phyloP scores from a whole-genome alignment of 225 moss, liverwort and hornwort species.

The Pseudisothecium myosuroides region DNA sequence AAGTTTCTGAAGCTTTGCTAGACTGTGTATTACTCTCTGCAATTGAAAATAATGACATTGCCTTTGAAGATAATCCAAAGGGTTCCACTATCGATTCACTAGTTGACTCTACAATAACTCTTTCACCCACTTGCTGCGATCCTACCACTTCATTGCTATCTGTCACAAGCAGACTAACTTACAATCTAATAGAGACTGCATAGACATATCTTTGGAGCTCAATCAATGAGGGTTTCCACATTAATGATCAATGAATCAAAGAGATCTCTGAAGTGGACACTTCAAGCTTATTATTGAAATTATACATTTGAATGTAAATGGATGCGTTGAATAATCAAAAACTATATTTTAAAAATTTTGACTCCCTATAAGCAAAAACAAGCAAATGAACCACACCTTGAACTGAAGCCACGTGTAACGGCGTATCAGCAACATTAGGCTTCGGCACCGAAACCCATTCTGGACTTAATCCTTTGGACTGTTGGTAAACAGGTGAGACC shows the following conservation, averaged over 20 bases:
- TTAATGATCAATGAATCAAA: background rate
- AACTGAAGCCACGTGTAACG: background rate
- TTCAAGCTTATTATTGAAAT: background rate
- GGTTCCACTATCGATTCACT: background rate
- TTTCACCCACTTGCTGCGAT: background rate
- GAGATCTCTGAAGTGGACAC: background rate
- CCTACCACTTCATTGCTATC: background rate
- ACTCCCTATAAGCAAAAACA: background rate
- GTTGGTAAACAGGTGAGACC: conserved; percentile 16
- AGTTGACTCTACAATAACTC: background rate
- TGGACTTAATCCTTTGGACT: conserved; percentile 8
- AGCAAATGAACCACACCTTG: conserved; percentile 3
- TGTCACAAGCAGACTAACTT: background rate
- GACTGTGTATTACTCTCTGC: background rate
- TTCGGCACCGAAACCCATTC: conserved; percentile 29
- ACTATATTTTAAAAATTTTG: background rate
- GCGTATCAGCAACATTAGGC: background rate
- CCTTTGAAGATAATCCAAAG: background rate
- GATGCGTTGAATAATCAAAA: background rate
- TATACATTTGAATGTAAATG: background rate
- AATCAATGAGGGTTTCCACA: background rate
- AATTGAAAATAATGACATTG: background rate
- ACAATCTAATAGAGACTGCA: background rate
- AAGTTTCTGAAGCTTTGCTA: background rate
- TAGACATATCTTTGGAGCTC: background rate